phyloP scores from a whole-genome alignment of 2,329 filamentous ascomycete genomes.

The Furcasterigmium sp. region DNA sequence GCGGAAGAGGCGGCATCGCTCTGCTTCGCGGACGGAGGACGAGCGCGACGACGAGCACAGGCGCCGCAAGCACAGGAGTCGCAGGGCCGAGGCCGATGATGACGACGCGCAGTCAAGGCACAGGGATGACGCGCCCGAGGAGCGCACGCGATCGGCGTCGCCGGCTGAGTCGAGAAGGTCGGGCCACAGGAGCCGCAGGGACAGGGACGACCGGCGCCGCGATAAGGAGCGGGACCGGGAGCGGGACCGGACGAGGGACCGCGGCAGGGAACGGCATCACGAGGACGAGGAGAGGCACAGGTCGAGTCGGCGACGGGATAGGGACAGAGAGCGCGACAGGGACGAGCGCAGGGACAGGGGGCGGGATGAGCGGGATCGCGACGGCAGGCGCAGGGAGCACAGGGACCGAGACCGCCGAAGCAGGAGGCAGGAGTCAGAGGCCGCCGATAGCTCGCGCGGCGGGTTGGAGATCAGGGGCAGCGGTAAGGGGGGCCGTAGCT shows the following conservation, averaged over 20 bases:
- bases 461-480: conserved; percentile 33
- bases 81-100: conserved; percentile 38
- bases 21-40: conserved; percentile 41
- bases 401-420: conserved; percentile 30
- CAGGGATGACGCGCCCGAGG: conserved; percentile 33
- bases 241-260: conserved; percentile 33
- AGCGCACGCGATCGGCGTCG: conserved; percentile 61
- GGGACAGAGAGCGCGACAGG: conserved; percentile 37
- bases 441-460: too few species aligned
- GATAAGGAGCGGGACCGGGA: conserved; percentile 33
- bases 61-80: conserved; percentile 44
- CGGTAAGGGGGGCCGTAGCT: conserved; percentile 13
- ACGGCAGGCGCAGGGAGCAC: conserved; percentile 17
- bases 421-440: conserved; percentile 20
- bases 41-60: conserved; percentile 40
- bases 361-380: conserved; percentile 32
- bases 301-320: conserved; percentile 31
- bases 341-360: conserved; percentile 34
- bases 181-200: conserved; percentile 56
- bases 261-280: conserved; percentile 27
- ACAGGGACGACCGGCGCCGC: conserved; percentile 43
- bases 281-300: conserved; percentile 38
- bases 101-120: conserved; percentile 33
- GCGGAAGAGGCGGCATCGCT: conserved; percentile 50
- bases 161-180: conserved; percentile 52